phyloP scores from a whole-genome alignment of 192 early-diverging fungal species.

The Coemansia guatemalensis region DNA sequence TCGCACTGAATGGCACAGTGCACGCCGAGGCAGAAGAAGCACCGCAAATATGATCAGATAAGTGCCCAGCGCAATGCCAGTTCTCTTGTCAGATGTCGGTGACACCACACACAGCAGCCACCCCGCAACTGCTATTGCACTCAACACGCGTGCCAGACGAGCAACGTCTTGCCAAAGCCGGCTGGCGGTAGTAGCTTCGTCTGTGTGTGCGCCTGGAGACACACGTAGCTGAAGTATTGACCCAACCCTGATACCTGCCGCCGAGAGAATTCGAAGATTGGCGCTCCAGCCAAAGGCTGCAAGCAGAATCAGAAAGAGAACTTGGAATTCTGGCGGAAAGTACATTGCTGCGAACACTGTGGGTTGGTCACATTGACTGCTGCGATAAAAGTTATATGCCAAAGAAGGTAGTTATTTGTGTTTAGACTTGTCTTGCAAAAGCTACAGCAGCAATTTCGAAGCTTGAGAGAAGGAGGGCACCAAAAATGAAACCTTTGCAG shows the following conservation, averaged over 20 bases:
- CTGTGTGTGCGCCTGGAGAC: conserved; percentile 7
- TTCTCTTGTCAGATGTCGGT: conserved; percentile 12
- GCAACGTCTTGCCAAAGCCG: conserved; percentile 19
- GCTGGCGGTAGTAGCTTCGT: conserved; percentile 4
- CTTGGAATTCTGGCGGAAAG: conserved; percentile 46
- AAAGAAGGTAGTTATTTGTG: neutral
- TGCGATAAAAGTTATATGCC: neutral
- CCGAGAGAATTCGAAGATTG: conserved; percentile 39
- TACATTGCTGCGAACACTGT: conserved; percentile 15
- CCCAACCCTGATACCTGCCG: conserved; percentile 30
- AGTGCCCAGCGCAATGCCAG: conserved; percentile 31
- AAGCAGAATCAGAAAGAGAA: conserved; percentile 41
- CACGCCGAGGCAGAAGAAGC: conserved; percentile 36
- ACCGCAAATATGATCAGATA: conserved; percentile 19
- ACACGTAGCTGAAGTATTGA: conserved; percentile 36
- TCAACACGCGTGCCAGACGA: conserved; percentile 20
- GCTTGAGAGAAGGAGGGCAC: neutral
- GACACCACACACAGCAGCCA: conserved; percentile 29
- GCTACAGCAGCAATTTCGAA: no score
- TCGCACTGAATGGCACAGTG: conserved; percentile 34
- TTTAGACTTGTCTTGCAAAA: no score
- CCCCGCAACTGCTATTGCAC: conserved; percentile 16
- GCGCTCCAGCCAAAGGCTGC: conserved; percentile 45
- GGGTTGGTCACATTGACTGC: neutral
- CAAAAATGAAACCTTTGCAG: neutral